Evolutionary conservation across 495 filamentous ascomycete genomes (phyloP).

Genomic region (Penicillium manginii): DNA sequence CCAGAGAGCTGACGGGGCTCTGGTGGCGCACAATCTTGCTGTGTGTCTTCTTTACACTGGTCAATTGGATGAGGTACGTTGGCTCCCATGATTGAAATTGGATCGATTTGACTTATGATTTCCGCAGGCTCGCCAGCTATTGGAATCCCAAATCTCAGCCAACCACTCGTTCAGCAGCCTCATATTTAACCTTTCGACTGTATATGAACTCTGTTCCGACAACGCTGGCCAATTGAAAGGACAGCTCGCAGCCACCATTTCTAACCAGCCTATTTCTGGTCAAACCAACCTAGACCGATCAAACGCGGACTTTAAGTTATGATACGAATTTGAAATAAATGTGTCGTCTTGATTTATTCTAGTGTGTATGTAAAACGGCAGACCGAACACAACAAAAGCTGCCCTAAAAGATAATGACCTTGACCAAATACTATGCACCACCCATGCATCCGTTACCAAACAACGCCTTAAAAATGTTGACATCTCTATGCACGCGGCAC

Average conservation of each 20-base stretch:
- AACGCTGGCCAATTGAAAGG: slow-evolving; percentile 68
- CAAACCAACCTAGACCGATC: slow-evolving; percentile 68
- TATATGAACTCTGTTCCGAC: slow-evolving; percentile 92
- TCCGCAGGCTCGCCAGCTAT: slow-evolving; percentile 54
- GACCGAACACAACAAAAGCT: slow-evolving; percentile 10
- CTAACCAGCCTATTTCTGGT: slow-evolving; percentile 49
- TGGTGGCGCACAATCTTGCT: slow-evolving; percentile 77
- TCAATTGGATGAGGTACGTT: slow-evolving; percentile 68
- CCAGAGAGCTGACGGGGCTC: slow-evolving; percentile 38
- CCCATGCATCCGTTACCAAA: neutral
- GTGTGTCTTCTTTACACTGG: slow-evolving; percentile 84
- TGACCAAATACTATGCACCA: slow-evolving; percentile 17
- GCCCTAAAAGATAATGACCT: slow-evolving; percentile 19
- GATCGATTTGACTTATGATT: slow-evolving; percentile 12
- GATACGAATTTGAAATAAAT: slow-evolving; percentile 25
- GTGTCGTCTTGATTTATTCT: slow-evolving; percentile 21
- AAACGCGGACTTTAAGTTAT: slow-evolving; percentile 80
- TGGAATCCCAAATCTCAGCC: slow-evolving; percentile 65
- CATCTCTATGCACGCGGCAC: slow-evolving; percentile 14
- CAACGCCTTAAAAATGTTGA: slow-evolving; percentile 20
- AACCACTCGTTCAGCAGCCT: slow-evolving; percentile 71
- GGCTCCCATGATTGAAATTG: neutral
- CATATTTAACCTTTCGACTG: slow-evolving; percentile 86
- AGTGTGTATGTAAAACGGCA: slow-evolving; percentile 19
- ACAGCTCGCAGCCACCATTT: slow-evolving; percentile 68